Conservation (phyloP, 148 eudicot genomes). For the Chenopodium album region DNA sequence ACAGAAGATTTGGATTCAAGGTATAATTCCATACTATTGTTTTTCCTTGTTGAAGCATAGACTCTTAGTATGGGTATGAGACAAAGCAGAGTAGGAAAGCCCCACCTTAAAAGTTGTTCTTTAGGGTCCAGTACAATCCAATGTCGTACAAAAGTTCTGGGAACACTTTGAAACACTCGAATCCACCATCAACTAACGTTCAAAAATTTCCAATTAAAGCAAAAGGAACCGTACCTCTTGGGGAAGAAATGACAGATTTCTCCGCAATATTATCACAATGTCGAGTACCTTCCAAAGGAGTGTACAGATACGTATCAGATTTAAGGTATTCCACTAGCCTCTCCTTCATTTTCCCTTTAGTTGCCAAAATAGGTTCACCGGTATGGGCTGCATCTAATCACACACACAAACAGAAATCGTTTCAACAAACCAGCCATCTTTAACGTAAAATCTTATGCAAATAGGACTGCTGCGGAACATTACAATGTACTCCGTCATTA, state of each 20-base stretch:
- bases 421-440: not conserved
- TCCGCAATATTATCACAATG: not conserved
- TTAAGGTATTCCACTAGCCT: constrained; percentile 22
- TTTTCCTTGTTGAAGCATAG: not conserved
- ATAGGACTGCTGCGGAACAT: not conserved
- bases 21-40: not conserved
- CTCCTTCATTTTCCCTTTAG: not conserved
- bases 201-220: not conserved
- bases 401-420: not conserved
- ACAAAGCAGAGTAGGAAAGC: not conserved
- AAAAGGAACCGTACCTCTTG: constrained; percentile 14
- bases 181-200: not conserved
- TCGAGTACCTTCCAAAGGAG: constrained; percentile 18
- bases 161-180: not conserved
- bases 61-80: not conserved
- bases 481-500: not conserved
- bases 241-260: constrained; percentile 19
- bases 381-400: not conserved
- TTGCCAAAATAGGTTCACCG: constrained; percentile 1
- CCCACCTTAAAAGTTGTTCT: not conserved
- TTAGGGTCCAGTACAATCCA: too few species aligned
- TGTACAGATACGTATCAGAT: constrained; percentile 30
- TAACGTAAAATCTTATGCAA: too few species aligned
- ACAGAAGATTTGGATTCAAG: not conserved
- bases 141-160: not conserved